Conservation (phyloP, 805 yeast genomes). For the Jamesozyma jinghongensis region DNA sequence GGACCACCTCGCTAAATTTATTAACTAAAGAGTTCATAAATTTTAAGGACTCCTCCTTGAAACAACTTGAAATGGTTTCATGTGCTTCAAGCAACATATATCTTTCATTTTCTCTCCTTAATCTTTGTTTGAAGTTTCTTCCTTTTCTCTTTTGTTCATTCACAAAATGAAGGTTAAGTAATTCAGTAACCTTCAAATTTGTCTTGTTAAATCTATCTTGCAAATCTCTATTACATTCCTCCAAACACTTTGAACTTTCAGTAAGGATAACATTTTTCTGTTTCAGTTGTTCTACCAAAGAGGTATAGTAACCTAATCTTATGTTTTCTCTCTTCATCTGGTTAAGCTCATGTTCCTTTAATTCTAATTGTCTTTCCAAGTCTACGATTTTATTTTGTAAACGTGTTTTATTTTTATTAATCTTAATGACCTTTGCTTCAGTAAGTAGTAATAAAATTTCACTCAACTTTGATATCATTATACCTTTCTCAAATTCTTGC, state of each 20-base stretch:
- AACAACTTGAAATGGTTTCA: conserved; percentile 1
- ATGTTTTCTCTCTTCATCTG: neutral
- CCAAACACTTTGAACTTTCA: neutral
- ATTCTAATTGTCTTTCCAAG: conserved; percentile 1
- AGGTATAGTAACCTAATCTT: neutral
- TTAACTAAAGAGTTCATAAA: conserved; percentile 4
- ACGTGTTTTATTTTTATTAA: neutral
- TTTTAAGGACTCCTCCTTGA: conserved; percentile 3
- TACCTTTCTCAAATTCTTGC: neutral
- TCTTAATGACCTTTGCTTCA: neutral
- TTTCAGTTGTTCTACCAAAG: neutral
- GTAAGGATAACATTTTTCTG: neutral
- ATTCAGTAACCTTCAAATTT: neutral
- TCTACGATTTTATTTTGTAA: neutral
- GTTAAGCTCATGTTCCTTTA: conserved; percentile 1
- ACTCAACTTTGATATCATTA: conserved; percentile 3
- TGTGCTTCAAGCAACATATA: neutral
- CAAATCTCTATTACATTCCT: neutral
- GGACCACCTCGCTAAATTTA: conserved; percentile 1
- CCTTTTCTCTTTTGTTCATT: neutral
- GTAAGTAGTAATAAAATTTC: neutral
- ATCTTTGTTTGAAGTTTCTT: neutral
- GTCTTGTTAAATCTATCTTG: neutral
- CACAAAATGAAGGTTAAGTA: neutral
- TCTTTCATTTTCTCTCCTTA: neutral